These are phyloP conservation scores for Metschnikowia lachancei DNA, from an alignment of 805 yeast genomes.

Conservation along the genomic window DNA sequence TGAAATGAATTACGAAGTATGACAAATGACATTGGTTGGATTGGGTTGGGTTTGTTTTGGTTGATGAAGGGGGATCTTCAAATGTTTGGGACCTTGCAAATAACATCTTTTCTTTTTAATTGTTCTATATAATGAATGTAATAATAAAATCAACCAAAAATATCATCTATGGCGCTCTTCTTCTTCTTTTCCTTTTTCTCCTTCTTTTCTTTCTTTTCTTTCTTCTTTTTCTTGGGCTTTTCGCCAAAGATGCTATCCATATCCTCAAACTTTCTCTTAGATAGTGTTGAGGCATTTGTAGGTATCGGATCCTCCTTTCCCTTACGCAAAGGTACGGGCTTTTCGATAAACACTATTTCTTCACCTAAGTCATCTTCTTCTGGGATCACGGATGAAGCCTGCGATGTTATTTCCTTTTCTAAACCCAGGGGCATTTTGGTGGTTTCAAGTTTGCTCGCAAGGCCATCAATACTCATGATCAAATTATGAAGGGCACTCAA, in stretches of 20 bases:
- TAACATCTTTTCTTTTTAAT: background rate
- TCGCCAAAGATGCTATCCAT: conserved; percentile 10
- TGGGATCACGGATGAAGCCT: background rate
- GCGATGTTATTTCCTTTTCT: background rate
- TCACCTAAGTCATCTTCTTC: conserved; percentile 19
- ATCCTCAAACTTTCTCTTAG: conserved; percentile 20
- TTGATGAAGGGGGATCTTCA: background rate
- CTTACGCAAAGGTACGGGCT: background rate
- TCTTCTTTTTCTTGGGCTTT: conserved; percentile 13
- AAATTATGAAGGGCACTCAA: conserved; percentile 44
- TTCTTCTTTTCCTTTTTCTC: conserved; percentile 47
- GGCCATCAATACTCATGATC: conserved; percentile 11
- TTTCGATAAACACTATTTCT: conserved; percentile 8
- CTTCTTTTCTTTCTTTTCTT: conserved; percentile 24
- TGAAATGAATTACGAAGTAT: background rate
- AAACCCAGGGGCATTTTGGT: background rate
- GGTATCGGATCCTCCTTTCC: background rate
- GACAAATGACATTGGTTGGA: background rate
- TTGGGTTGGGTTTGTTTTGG: background rate
- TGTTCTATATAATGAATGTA: background rate
- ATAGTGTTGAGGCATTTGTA: conserved; percentile 13
- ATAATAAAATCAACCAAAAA: conserved; percentile 50
- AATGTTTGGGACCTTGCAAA: background rate
- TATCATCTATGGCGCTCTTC: conserved; percentile 66
- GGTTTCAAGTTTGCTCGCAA: background rate